Evolutionary conservation across 2,329 filamentous ascomycete species (phyloP), one percentile per base, ranked within the genome.

Genomic region (Neofusicoccum umdonicola): DNA sequence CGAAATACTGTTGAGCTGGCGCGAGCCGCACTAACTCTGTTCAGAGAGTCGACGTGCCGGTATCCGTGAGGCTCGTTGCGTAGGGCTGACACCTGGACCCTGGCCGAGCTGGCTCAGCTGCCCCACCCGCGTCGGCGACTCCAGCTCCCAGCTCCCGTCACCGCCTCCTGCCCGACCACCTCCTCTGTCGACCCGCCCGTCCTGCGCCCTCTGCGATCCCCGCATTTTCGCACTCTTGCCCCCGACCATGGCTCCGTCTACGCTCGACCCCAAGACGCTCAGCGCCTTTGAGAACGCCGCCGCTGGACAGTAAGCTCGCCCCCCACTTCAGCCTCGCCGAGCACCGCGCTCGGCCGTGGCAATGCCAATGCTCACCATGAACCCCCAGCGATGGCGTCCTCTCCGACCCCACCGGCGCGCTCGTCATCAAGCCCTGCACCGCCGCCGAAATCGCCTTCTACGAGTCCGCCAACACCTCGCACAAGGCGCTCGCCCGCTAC

Each of bases 361-460:
- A 35, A 11, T 8, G 12, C 54, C 44, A 52, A 13, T 41, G 54
- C 50, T 62, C 37, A 64, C 41, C 4, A 54, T 27, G 63, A n/a
- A 34, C 15, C 44, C 54, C 15, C 74, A 97, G 93, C 80, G 93
- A 96, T 70, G 95, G 95, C 68, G 94, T 96, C 52, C 86, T 96
- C 71, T 93, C 90, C 74, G 92, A 96, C 73, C 83, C 85, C 63
- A 88, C 91, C 62, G 95, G 95, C 74, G 87, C 90, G 68, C 83
- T 98, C 39, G 91, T 99, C 75, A 92, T 97, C 74, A 99, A 99
- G 79, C 95, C 95, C 17, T 98, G 94, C 77, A 96, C 91, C 0
- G 80, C 87, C 67, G 84, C 88, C 68, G 95, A 99, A 80, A 87
- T 98, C 71, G 84, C 88, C 50, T 99, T 99, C 78, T 99, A 99